phyloP scores from a whole-genome alignment of 148 eudicot genomes.

The Fagopyrum tataricum region DNA sequence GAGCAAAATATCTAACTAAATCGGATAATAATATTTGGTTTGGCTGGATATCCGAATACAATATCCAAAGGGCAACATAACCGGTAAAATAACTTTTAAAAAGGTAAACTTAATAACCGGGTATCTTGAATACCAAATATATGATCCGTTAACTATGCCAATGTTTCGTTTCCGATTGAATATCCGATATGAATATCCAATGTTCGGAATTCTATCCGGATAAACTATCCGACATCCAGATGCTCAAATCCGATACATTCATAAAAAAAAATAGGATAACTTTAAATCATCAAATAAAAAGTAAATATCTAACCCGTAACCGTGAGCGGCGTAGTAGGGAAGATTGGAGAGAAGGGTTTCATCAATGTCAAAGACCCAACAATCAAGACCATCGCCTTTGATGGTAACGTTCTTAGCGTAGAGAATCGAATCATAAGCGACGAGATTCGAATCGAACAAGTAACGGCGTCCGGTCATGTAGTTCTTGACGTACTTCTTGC shows the following conservation, averaged over 20 bases:
- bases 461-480: slow-evolving; percentile 49
- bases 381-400: slow-evolving; percentile 47
- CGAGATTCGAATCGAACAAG: slow-evolving; percentile 38
- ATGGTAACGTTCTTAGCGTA: slow-evolving; percentile 40
- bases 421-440: slow-evolving; percentile 31
- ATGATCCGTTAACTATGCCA: no score
- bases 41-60: background rate
- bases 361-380: slow-evolving; percentile 84
- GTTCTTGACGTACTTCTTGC: slow-evolving; percentile 34
- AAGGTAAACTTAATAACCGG: no score
- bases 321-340: slow-evolving; percentile 49
- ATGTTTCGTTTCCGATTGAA: no score
- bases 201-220: no score
- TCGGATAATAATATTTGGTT: background rate
- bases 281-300: background rate
- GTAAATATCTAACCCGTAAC: slow-evolving; percentile 43
- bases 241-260: background rate
- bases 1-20: background rate
- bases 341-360: slow-evolving; percentile 69
- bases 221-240: no score
- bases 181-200: no score
- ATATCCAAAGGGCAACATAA: background rate
- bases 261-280: background rate
- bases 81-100: no score
- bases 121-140: no score